These are phyloP conservation scores for Meyerozyma guilliermondii DNA, from an alignment of 1,139 yeast genomes.

Conservation along the genomic window DNA sequence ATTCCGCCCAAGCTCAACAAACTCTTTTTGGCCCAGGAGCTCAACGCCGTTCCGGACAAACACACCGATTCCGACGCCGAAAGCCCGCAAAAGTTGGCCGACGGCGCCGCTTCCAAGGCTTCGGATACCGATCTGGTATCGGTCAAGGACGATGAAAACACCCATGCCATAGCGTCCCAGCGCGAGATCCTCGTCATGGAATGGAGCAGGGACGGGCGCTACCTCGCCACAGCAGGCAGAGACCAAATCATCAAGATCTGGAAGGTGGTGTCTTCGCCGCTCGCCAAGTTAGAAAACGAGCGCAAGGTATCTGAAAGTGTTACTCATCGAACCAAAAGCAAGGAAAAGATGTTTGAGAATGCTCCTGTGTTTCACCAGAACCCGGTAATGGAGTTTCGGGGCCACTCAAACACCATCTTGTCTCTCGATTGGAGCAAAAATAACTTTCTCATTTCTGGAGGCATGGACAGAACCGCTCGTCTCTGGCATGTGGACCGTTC, in stretches of 20 bases:
- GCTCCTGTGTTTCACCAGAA: conserved; percentile 80
- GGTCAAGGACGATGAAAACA: conserved; percentile 5
- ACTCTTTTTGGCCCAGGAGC: conserved; percentile 77
- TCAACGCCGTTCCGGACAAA: conserved; percentile 24
- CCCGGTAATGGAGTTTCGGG: conserved; percentile 58
- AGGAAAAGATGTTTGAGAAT: conserved; percentile 23
- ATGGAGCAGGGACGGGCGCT: conserved; percentile 77
- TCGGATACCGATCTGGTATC: conserved; percentile 5
- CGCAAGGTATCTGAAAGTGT: conserved; percentile 10
- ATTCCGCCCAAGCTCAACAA: conserved; percentile 46
- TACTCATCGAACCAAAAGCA: neutral
- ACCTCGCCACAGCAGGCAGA: conserved; percentile 78
- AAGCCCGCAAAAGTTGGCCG: conserved; percentile 3
- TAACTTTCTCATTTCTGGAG: conserved; percentile 72
- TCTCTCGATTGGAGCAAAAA: conserved; percentile 87
- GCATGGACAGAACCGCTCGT: conserved; percentile 80
- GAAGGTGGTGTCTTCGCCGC: conserved; percentile 72
- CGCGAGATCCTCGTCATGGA: conserved; percentile 67
- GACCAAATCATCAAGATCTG: conserved; percentile 66
- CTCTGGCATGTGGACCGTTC: conserved; percentile 80
- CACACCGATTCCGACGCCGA: conserved; percentile 7
- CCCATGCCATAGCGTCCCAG: conserved; percentile 9
- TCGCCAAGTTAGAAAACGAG: conserved; percentile 48
- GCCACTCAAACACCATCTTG: conserved; percentile 67
- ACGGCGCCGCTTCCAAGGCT: conserved; percentile 7